phyloP scores from a whole-genome alignment of 2,329 filamentous ascomycete species.

The Penicillium occitanis region DNA sequence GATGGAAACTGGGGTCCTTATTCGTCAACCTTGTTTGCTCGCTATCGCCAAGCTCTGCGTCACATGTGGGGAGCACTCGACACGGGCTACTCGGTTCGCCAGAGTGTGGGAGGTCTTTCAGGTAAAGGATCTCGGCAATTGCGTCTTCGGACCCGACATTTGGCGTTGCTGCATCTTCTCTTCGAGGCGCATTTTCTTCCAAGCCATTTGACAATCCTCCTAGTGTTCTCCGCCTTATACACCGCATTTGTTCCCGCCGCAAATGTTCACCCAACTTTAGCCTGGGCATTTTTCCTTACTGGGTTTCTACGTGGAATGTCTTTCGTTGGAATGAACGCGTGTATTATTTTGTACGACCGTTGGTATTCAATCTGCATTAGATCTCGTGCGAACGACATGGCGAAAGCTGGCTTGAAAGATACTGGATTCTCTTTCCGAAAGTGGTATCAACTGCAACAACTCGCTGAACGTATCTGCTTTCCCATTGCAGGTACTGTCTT shows the following conservation, averaged over 20 bases:
- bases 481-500: slow-evolving; percentile 68
- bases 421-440: slow-evolving; percentile 61
- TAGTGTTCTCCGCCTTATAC: slow-evolving; percentile 63
- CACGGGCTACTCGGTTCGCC: slow-evolving; percentile 61
- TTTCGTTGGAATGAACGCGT: slow-evolving; percentile 62
- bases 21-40: slow-evolving; percentile 60
- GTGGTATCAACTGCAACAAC: slow-evolving; percentile 58
- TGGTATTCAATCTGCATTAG: slow-evolving; percentile 64
- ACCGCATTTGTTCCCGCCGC: slow-evolving; percentile 52
- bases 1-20: slow-evolving; percentile 48
- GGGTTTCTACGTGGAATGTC: slow-evolving; percentile 60
- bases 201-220: slow-evolving; percentile 63
- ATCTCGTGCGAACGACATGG: slow-evolving; percentile 65
- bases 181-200: slow-evolving; percentile 72
- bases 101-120: slow-evolving; percentile 25
- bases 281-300: slow-evolving; percentile 61
- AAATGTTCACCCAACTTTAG: slow-evolving; percentile 55
- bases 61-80: slow-evolving; percentile 74
- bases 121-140: slow-evolving; percentile 12
- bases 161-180: slow-evolving; percentile 62
- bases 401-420: slow-evolving; percentile 61
- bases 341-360: slow-evolving; percentile 66
- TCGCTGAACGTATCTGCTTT: slow-evolving; percentile 63
- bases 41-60: slow-evolving; percentile 69
- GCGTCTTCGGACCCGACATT: slow-evolving; percentile 43